Base-by-base conservation (phyloP, 2,329 filamentous ascomycete species). In the Colletotrichum nymphaeae region DNA sequence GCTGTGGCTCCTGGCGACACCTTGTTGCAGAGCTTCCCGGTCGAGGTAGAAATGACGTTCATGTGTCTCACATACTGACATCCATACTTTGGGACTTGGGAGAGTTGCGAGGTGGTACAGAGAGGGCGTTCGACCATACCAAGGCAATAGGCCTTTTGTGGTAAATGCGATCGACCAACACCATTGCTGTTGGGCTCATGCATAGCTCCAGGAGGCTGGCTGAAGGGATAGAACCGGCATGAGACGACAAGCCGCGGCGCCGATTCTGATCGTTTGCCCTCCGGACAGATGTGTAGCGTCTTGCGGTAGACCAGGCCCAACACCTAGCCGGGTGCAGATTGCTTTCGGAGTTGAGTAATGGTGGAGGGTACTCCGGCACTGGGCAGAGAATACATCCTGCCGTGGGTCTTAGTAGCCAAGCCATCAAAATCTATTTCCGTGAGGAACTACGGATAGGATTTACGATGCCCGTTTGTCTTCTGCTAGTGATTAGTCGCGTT, bases 361-460 rank as follows among this genome's bases (percentile, higher is more conserved):
- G n/a, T 62, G 60, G 56, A 56, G 55, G 28, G 35, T 22, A 53
- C 14, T 14, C 9, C 60, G 35, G 60, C 46, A 65, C 55, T 52
- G 16, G 22, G 46, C 46, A 62, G 46, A 28, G 12, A 62, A 24
- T 60, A 16, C 22, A 57, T 42, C 5, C 1, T 30, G 11, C 28
- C 22, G 63, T 28, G 26, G 56, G 49, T 62, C 46, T 62, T 22
- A 4, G 35, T 30, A 49, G 55, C 60, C 59, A 70, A 72, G 59
- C 70, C 70, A 70, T 66, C 56, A 66, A 19, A 19, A 57, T 62
- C 67, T 73, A 66, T 65, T 73, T 66, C 55, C 6, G 67, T 55
- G 42, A 49, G 26, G 32, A 28, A 53, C 53, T 46, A 59, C n/a
- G n/a, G 28, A 35, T 24, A 19, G 28, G 42, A 22, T 11, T 53